Evolutionary conservation across 306 rosid genomes (phyloP).

Genomic region (Quercus glauca): DNA sequence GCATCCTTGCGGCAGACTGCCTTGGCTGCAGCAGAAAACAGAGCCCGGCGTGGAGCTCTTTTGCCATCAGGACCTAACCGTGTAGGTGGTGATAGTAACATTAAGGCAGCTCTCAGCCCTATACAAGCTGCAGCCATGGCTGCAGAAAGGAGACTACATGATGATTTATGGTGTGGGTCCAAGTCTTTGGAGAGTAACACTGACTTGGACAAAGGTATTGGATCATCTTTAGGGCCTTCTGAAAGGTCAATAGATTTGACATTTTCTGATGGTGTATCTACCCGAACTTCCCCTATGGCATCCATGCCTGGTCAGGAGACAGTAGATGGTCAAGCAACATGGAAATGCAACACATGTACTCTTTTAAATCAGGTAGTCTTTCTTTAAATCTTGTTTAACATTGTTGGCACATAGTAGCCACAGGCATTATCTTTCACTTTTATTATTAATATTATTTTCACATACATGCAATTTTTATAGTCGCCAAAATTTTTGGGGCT

Average conservation of each 20-base stretch:
- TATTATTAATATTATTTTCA: background rate
- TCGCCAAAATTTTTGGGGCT: no score
- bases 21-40: conserved; percentile 54
- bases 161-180: conserved; percentile 68
- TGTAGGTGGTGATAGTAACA: conserved; percentile 49
- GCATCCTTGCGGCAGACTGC: conserved; percentile 40
- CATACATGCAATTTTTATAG: no score
- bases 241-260: conserved; percentile 12
- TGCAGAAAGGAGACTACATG: conserved; percentile 60
- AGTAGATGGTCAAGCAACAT: conserved; percentile 24
- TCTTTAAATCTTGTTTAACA: background rate
- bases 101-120: conserved; percentile 52
- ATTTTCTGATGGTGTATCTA: conserved; percentile 7
- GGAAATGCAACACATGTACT: conserved; percentile 53
- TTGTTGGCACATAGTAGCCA: background rate
- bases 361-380: conserved; percentile 44
- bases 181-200: conserved; percentile 24
- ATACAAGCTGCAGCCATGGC: conserved; percentile 71
- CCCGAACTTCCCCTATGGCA: conserved; percentile 12
- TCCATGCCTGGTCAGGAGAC: conserved; percentile 16
- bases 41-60: conserved; percentile 42
- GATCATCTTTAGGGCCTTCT: conserved; percentile 27
- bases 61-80: conserved; percentile 56
- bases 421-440: background rate
- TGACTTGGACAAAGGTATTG: conserved; percentile 16